These are phyloP conservation scores for Lentinula raphanica DNA, from an alignment of 768 basidiomycete genomes.

Conservation along the genomic window DNA sequence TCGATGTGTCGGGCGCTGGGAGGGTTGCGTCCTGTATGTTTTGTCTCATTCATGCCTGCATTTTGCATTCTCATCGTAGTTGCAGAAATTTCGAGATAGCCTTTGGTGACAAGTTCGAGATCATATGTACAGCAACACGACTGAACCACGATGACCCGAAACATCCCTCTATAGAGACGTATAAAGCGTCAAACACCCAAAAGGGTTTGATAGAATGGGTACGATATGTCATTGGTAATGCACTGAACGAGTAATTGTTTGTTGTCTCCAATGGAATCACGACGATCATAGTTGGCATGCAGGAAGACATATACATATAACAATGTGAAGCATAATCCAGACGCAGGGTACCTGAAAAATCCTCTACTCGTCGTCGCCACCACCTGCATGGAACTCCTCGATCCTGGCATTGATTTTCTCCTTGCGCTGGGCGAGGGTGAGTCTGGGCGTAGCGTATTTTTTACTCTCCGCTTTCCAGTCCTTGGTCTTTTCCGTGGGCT, in stretches of 20 bases:
- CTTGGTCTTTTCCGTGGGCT: conserved; percentile 80
- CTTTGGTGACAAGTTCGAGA: conserved; percentile 42
- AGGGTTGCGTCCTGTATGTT: conserved; percentile 69
- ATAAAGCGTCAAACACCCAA: conserved; percentile 28
- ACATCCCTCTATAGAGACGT: conserved; percentile 37
- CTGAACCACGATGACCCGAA: conserved; percentile 37
- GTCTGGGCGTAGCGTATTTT: conserved; percentile 64
- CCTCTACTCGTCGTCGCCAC: conserved; percentile 59
- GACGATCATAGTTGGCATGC: conserved; percentile 11
- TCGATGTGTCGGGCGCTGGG: conserved; percentile 75
- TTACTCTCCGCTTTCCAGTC: conserved; percentile 87
- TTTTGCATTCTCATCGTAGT: neutral
- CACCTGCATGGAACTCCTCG: conserved; percentile 78
- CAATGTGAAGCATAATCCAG: neutral
- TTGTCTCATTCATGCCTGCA: neutral
- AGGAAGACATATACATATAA: conserved; percentile 9
- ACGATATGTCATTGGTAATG: conserved; percentile 35
- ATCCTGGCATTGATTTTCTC: conserved; percentile 84
- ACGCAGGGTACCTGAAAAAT: neutral
- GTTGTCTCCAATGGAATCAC: neutral
- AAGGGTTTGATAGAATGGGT: conserved; percentile 53
- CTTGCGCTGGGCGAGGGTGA: conserved; percentile 72
- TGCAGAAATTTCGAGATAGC: conserved; percentile 60
- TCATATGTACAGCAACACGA: conserved; percentile 57
- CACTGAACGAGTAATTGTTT: conserved; percentile 17